Evolutionary conservation across 306 rosid genomes (phyloP), one percentile per base, ranked within the genome.

Genomic region (Gastrolobium bilobum): DNA sequence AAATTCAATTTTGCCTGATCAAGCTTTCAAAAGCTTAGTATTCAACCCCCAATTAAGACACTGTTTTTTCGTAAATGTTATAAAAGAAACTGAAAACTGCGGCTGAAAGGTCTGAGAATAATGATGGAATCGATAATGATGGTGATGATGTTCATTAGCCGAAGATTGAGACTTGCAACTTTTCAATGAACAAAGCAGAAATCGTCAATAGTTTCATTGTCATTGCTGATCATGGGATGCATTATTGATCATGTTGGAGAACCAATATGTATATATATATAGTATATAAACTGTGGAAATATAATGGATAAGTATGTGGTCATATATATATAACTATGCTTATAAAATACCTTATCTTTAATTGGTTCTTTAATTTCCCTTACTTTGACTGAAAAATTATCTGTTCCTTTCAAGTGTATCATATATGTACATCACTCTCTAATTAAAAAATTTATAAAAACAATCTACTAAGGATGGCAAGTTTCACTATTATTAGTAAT

Each of bases 121-220:
- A 82, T 71, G 70, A 71, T 82, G 82, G 37, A 69, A 76, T 51
- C 62, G 78, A 80, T 5, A 52, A 53, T 54, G 82, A 70, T 77
- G 66, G 40, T 75, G 44, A 3, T 75, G 40, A 50, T 47, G 39
- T 15, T 57, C 7, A 81, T 53, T 20, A 13, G 40, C n/a, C 54
- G 52, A 64, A 67, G 13, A 80, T 50, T 57, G 4, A 50, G 33
- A 46, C 2, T 76, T 60, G 14, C 33, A 68, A 70, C 52, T 15
- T 50, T 58, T 59, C 4, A 58, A 75, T 74, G 38, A 57, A 46
- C 40, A 38, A 38, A 30, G 10, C 3, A 39, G 53, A 63, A 62
- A 70, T 61, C 51, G 39, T 70, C 86, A 77, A 53, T 14, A 71
- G 43, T 39, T 63, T 78, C 83, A 38, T 64, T 64, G 42, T 83